Conservation (phyloP, 352 stramenopile genomes). For the Phytophthora boehmeriae region DNA sequence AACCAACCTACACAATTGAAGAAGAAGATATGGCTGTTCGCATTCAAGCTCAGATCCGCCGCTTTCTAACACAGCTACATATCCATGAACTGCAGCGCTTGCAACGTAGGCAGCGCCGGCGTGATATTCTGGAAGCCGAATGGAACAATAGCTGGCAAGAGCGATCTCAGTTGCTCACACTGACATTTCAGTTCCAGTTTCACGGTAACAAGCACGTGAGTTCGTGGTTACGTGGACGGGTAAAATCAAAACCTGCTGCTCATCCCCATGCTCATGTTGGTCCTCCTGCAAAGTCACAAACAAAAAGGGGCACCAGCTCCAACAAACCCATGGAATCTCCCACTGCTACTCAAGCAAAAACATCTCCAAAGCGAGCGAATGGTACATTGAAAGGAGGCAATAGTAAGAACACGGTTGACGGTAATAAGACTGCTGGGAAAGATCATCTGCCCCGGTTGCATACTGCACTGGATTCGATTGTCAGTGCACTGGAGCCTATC, state of each 20-base stretch:
- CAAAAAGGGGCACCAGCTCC: conserved; percentile 10
- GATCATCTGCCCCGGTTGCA: conserved; percentile 20
- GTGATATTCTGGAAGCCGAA: conserved; percentile 36
- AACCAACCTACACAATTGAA: conserved; percentile 64
- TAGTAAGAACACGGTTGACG: neutral
- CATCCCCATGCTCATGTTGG: neutral
- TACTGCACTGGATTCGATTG: conserved; percentile 13
- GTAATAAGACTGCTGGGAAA: neutral
- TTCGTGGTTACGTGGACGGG: conserved; percentile 18
- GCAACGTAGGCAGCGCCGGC: conserved; percentile 32
- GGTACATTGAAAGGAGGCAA: conserved; percentile 15
- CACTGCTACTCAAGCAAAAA: conserved; percentile 9
- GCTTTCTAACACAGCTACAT: conserved; percentile 46
- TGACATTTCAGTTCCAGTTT: conserved; percentile 34
- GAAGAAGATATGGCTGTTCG: conserved; percentile 57
- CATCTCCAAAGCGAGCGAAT: conserved; percentile 8
- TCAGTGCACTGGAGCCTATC: conserved; percentile 22
- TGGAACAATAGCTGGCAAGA: conserved; percentile 51
- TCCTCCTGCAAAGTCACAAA: conserved; percentile 4
- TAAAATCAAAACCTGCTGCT: conserved; percentile 20
- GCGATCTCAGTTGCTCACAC: conserved; percentile 52
- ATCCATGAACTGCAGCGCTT: conserved; percentile 35
- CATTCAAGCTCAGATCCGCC: conserved; percentile 50
- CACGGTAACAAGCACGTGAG: conserved; percentile 23
- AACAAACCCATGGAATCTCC: conserved; percentile 11